Evolutionary conservation across 805 yeast genomes (phyloP).

Genomic region (Nakazawaea peltata): DNA sequence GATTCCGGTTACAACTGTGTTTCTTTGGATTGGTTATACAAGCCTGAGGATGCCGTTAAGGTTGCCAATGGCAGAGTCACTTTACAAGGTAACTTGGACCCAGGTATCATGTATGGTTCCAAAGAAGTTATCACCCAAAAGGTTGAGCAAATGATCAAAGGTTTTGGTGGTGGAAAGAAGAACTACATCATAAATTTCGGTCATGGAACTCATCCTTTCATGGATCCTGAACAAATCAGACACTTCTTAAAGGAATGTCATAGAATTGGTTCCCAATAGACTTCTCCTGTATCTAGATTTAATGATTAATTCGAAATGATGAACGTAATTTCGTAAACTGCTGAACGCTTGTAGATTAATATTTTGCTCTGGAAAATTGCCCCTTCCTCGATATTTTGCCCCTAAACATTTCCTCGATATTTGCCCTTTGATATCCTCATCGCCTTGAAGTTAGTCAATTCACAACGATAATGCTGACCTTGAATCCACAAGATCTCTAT

Average conservation of each 20-base stretch:
- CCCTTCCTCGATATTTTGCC: too few species aligned
- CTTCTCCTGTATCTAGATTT: neutral
- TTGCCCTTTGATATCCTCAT: too few species aligned
- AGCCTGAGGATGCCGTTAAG: constrained; percentile 77
- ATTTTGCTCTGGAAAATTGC: too few species aligned
- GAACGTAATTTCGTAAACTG: too few species aligned
- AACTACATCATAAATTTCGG: constrained; percentile 93
- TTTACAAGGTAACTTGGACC: constrained; percentile 93
- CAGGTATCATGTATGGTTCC: constrained; percentile 90
- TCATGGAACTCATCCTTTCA: constrained; percentile 97
- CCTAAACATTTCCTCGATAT: too few species aligned
- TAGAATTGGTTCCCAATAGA: constrained; percentile 51
- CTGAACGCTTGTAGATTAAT: too few species aligned
- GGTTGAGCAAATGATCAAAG: constrained; percentile 81
- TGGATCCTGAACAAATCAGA: constrained; percentile 86
- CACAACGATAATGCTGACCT: too few species aligned
- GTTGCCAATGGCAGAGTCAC: constrained; percentile 69
- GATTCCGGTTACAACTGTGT: constrained; percentile 76
- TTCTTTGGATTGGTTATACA: constrained; percentile 90
- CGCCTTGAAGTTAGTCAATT: too few species aligned
- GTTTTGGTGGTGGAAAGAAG: constrained; percentile 91
- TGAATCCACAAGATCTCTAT: constrained; percentile 29
- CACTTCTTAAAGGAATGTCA: constrained; percentile 86
- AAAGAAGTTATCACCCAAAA: constrained; percentile 71
- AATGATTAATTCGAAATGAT: neutral